Percentiles rank a stretch among this genome's conserved stretches.
Evolutionary conservation across 495 filamentous ascomycete genomes (phyloP).

Genomic region (Coniosporium apollinis): DNA sequence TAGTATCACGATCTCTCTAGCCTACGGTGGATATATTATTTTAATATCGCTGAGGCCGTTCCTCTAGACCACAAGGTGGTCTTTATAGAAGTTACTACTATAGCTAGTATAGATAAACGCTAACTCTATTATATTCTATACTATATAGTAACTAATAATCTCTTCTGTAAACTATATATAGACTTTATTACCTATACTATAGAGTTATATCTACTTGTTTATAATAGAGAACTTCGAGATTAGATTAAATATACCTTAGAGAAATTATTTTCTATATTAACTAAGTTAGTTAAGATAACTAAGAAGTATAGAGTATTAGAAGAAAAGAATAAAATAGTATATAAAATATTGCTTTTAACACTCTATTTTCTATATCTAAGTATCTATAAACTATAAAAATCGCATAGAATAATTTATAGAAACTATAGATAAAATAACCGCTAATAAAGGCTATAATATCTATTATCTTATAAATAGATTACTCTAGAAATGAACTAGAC

Average conservation of each 20-base stretch:
- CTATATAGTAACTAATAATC: background rate
- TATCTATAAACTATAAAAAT: constrained; percentile 1
- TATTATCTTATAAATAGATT: constrained; percentile 3
- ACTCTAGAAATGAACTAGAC: background rate
- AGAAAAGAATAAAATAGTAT: constrained; percentile 2
- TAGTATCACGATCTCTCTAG: constrained; percentile 6
- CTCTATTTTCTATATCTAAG: constrained; percentile 1
- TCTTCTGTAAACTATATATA: constrained; percentile 2
- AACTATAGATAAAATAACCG: constrained; percentile 1
- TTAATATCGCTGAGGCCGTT: constrained; percentile 5
- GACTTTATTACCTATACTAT: constrained; percentile 1
- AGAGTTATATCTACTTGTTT: constrained; percentile 2
- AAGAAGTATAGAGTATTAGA: background rate
- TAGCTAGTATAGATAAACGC: too few relatives aligned
- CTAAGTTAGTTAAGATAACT: constrained; percentile 1
- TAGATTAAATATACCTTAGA: constrained; percentile 1
- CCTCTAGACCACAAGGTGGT: too few relatives aligned
- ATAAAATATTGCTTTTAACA: constrained; percentile 4
- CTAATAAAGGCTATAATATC: constrained; percentile 1
- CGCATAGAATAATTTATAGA: constrained; percentile 1
- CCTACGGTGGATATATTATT: constrained; percentile 3
- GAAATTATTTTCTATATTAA: background rate
- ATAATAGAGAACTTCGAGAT: constrained; percentile 1
- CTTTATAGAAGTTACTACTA: too few relatives aligned
- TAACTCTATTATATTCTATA: too few relatives aligned